These are phyloP conservation scores for Pichia sp. DNA, from an alignment of 1,139 yeast species.

Conservation along the genomic window DNA sequence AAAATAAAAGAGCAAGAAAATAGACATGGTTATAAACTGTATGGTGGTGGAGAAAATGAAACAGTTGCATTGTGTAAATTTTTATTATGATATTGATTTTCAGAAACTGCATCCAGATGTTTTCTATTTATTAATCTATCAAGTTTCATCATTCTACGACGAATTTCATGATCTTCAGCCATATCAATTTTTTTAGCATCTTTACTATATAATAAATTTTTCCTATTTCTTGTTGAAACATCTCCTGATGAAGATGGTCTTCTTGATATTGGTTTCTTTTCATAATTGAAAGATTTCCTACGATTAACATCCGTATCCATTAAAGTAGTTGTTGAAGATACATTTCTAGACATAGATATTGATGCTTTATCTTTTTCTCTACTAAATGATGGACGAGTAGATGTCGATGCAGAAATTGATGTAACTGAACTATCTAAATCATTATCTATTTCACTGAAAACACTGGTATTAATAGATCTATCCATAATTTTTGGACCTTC, in stretches of 20 bases:
- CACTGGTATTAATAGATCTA: background rate
- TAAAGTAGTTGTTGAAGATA: background rate
- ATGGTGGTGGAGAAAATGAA: slow-evolving; percentile 29
- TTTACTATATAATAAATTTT: background rate
- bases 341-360: background rate
- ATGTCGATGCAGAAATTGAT: background rate
- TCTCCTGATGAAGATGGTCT: background rate
- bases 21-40: slow-evolving; percentile 17
- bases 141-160: slow-evolving; percentile 23
- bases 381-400: background rate
- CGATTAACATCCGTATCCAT: background rate
- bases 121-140: slow-evolving; percentile 21
- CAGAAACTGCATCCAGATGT: slow-evolving; percentile 2
- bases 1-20: no score
- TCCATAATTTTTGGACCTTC: background rate
- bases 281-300: background rate
- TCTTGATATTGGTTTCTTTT: background rate
- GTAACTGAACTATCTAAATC: background rate
- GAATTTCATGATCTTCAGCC: slow-evolving; percentile 23
- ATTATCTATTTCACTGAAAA: slow-evolving; percentile 2
- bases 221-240: background rate
- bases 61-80: no score
- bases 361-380: background rate
- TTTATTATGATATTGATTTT: slow-evolving; percentile 6
- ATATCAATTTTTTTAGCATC: slow-evolving; percentile 14